These are phyloP conservation scores for Rauvolfia tetraphylla DNA, from an alignment of 257 asterid genomes.

Conservation along the genomic window DNA sequence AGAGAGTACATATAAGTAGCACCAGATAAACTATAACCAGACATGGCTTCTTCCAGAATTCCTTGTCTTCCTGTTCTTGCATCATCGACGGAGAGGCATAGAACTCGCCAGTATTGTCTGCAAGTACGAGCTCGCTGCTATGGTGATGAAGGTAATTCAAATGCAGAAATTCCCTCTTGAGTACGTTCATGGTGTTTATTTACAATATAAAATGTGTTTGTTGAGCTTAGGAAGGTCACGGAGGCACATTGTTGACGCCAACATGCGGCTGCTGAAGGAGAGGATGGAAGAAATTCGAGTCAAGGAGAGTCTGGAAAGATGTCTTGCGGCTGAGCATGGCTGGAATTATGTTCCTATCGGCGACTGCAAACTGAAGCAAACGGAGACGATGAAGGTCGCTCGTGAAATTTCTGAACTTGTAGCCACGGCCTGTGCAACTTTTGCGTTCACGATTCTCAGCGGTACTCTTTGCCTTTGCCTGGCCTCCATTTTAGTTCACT, in stretches of 20 bases:
- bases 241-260: constrained; percentile 36
- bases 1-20: too few relatives aligned
- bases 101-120: neutral
- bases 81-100: neutral
- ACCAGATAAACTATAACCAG: too few relatives aligned
- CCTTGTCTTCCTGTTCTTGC: neutral
- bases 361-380: constrained; percentile 2
- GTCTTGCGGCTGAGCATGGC: constrained; percentile 23
- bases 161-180: too few relatives aligned
- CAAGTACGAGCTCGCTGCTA: constrained; percentile 35
- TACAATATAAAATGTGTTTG: too few relatives aligned
- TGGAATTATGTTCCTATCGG: constrained; percentile 29
- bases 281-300: constrained; percentile 43
- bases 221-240: constrained; percentile 31
- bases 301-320: constrained; percentile 42
- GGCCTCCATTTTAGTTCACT: constrained; percentile 40
- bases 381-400: neutral
- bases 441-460: constrained; percentile 39
- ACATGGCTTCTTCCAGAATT: constrained; percentile 20
- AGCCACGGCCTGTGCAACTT: constrained; percentile 28
- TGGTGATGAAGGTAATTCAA: constrained; percentile 34
- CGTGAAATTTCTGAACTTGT: constrained; percentile 26
- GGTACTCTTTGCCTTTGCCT: constrained; percentile 41
- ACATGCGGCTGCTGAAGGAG: constrained; percentile 33
- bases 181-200: too few relatives aligned